Conservation (phyloP, 345 rosid genomes). For the Reutealis trisperma region DNA sequence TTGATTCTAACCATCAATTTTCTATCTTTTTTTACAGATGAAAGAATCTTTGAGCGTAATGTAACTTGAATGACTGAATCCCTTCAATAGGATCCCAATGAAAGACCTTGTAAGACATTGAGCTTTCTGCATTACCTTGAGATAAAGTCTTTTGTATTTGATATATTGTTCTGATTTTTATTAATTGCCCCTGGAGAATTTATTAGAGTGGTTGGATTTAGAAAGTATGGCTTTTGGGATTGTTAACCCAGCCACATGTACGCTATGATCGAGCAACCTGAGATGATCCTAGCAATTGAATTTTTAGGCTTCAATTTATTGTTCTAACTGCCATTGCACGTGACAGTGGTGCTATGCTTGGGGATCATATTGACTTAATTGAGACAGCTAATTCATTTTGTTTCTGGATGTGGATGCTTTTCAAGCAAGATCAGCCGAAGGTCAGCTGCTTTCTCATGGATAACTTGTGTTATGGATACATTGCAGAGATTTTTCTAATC, state of each 20-base stretch:
- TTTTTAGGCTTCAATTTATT: background rate
- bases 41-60: background rate
- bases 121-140: slow-evolving; percentile 4
- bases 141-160: slow-evolving; percentile 11
- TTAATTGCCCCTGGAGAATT: background rate
- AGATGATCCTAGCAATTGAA: background rate
- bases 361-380: slow-evolving; percentile 3
- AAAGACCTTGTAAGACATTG: slow-evolving; percentile 8
- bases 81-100: background rate
- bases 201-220: background rate
- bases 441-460: slow-evolving; percentile 17
- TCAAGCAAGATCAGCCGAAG: slow-evolving; percentile 6
- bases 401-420: slow-evolving; percentile 15
- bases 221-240: background rate
- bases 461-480: background rate
- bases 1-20: background rate
- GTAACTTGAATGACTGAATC: slow-evolving; percentile 6
- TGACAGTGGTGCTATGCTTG: slow-evolving; percentile 11
- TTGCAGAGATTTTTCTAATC: slow-evolving; percentile 9
- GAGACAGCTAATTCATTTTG: slow-evolving; percentile 10
- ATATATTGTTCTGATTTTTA: background rate
- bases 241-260: background rate
- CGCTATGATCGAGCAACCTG: slow-evolving; percentile 2
- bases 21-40: background rate
- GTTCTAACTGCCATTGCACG: slow-evolving; percentile 7